A percentile compares a stretch with the other conserved stretches of the same genome.
Conservation (phyloP, 2,329 filamentous ascomycete species). For the Neopestalotiopsis sp. region DNA sequence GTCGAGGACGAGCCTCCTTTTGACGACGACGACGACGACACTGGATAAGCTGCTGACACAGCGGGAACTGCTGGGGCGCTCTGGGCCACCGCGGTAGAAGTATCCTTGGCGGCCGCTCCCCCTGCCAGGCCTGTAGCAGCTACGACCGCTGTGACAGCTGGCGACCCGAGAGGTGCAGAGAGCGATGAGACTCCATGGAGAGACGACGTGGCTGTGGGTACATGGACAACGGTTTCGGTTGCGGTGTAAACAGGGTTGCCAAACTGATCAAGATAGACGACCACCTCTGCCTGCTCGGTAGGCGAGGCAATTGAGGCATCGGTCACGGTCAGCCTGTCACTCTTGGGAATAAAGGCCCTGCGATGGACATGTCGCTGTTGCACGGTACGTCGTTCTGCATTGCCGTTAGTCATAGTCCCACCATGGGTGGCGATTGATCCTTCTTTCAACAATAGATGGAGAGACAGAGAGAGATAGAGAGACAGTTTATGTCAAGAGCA, state of each 20-base stretch:
- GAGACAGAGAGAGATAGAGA: not conserved
- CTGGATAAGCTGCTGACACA: not conserved
- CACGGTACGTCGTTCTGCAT: constrained; percentile 31
- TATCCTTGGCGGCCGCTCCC: not conserved
- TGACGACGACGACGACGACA: not conserved
- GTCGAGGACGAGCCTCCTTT: not conserved
- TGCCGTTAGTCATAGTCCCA: constrained; percentile 19
- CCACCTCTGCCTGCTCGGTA: constrained; percentile 51
- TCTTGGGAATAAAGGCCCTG: constrained; percentile 29
- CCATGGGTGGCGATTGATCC: not conserved
- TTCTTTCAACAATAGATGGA: not conserved
- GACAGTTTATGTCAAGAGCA: not conserved
- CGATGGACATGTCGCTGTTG: constrained; percentile 41
- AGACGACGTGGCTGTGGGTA: constrained; percentile 27
- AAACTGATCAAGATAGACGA: constrained; percentile 66
- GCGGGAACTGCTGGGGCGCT: not conserved
- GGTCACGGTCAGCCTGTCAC: constrained; percentile 40
- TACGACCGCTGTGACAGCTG: constrained; percentile 21
- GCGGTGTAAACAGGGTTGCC: constrained; percentile 56
- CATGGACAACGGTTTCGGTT: constrained; percentile 42
- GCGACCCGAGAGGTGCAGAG: constrained; percentile 21
- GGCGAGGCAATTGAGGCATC: constrained; percentile 43
- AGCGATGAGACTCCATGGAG: constrained; percentile 23
- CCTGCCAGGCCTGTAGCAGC: not conserved
- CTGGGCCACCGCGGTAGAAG: not conserved